Percentiles rank a stretch among this genome's conserved stretches.
These are phyloP conservation scores for Parasitella parasitica DNA, from an alignment of 371 early-diverging fungal genomes.

Conservation along the genomic window DNA sequence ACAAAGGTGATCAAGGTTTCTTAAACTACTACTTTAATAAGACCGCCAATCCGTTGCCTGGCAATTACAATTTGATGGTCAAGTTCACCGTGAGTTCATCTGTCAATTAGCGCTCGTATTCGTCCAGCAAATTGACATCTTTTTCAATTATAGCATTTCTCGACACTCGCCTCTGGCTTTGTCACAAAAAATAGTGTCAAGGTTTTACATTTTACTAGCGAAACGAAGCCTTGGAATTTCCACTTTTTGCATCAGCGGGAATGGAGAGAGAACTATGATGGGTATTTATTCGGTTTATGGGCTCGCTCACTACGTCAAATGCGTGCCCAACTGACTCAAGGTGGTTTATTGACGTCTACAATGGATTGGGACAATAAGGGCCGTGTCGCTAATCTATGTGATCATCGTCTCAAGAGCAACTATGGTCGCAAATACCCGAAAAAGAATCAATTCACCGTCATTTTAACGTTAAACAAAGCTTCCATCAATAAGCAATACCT, in stretches of 20 bases:
- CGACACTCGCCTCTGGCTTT: slow-evolving; percentile 23
- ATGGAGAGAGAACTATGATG: slow-evolving; percentile 40
- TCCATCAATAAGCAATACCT: neutral
- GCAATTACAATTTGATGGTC: slow-evolving; percentile 37
- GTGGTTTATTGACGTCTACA: neutral
- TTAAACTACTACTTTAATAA: slow-evolving; percentile 37
- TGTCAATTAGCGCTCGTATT: neutral
- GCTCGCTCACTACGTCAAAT: slow-evolving; percentile 14
- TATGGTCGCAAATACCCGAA: slow-evolving; percentile 16
- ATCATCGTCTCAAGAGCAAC: slow-evolving; percentile 2
- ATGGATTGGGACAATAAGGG: slow-evolving; percentile 1
- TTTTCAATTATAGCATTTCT: slow-evolving; percentile 19
- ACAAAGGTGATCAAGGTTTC: slow-evolving; percentile 41
- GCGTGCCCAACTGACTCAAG: slow-evolving; percentile 2
- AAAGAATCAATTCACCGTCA: slow-evolving; percentile 14
- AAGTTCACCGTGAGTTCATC: slow-evolving; percentile 28
- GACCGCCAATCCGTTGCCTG: slow-evolving; percentile 23
- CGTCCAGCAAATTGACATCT: neutral
- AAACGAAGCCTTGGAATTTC: slow-evolving; percentile 42
- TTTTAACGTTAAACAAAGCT: neutral
- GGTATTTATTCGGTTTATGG: slow-evolving; percentile 31
- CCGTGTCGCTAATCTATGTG: slow-evolving; percentile 13
- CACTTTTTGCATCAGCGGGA: slow-evolving; percentile 30
- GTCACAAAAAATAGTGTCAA: slow-evolving; percentile 22
- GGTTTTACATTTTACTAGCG: slow-evolving; percentile 37